These are phyloP conservation scores for Ocimum tenuiflorum DNA, from an alignment of 257 asterid species.

Conservation along the genomic window DNA sequence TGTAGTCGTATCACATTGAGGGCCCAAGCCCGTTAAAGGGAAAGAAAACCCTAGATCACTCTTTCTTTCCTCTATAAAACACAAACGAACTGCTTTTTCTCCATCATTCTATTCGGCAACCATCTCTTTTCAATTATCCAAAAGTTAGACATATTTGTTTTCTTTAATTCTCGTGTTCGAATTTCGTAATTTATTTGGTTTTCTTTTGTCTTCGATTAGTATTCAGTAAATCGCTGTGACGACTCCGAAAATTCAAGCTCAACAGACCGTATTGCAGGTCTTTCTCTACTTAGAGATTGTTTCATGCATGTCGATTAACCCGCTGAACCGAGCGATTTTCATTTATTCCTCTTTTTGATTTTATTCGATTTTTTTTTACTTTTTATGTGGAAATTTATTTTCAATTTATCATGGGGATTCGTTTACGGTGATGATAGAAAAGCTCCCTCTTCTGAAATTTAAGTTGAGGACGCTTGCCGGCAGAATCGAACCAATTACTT, in stretches of 20 bases:
- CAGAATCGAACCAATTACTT: slow-evolving; percentile 77
- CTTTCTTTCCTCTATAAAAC: background rate
- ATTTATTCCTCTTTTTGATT: background rate
- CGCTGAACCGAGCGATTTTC: slow-evolving; percentile 86
- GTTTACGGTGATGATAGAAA: slow-evolving; percentile 53
- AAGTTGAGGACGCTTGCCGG: slow-evolving; percentile 64
- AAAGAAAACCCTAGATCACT: background rate
- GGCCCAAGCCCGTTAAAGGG: background rate
- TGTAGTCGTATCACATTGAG: too few relatives aligned
- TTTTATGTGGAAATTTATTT: background rate
- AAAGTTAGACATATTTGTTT: too few relatives aligned
- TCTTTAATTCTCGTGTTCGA: too few relatives aligned
- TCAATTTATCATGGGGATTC: background rate
- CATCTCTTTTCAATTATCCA: background rate
- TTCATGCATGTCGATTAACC: slow-evolving; percentile 33
- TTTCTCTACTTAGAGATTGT: background rate
- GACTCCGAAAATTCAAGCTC: slow-evolving; percentile 27
- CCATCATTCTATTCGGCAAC: background rate
- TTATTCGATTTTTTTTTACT: background rate
- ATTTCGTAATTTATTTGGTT: too few relatives aligned
- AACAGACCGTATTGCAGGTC: slow-evolving; percentile 25
- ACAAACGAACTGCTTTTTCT: background rate
- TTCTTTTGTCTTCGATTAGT: too few relatives aligned
- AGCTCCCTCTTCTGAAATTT: slow-evolving; percentile 89
- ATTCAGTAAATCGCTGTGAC: slow-evolving; percentile 23